Percentiles rank a stretch among this genome's conserved stretches.
Evolutionary conservation across 2,329 filamentous ascomycete species (phyloP).

Genomic region (Colletotrichum filicis): DNA sequence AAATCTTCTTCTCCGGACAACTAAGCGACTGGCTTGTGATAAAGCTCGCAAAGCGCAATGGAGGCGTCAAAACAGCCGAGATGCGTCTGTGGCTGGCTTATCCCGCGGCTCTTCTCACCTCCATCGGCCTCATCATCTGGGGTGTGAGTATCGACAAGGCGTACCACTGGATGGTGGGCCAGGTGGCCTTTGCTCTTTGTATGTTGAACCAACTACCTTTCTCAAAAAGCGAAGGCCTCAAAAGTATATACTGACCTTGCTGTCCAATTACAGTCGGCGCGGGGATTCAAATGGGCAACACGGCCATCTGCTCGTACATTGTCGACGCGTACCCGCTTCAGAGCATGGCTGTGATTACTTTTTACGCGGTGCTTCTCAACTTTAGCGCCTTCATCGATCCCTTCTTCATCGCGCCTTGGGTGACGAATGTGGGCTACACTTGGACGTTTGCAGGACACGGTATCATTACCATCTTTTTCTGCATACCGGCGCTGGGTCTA

Average conservation of each 20-base stretch:
- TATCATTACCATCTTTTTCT: conserved; percentile 54
- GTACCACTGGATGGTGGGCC: conserved; percentile 68
- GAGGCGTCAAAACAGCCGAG: conserved; percentile 57
- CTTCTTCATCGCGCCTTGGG: conserved; percentile 63
- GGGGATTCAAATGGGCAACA: conserved; percentile 68
- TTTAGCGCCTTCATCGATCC: conserved; percentile 56
- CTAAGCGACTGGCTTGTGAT: conserved; percentile 63
- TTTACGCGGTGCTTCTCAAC: conserved; percentile 65
- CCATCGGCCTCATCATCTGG: conserved; percentile 64
- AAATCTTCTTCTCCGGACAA: conserved; percentile 62
- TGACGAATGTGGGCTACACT: conserved; percentile 55
- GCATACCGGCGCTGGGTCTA: conserved; percentile 47
- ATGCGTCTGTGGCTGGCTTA: conserved; percentile 68
- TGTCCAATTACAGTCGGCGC: conserved; percentile 53
- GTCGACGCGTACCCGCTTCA: conserved; percentile 67
- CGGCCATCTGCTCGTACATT: conserved; percentile 61
- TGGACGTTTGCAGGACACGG: conserved; percentile 62
- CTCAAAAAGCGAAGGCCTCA: neutral
- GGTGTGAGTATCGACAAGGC: conserved; percentile 62
- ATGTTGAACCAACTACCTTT: conserved; percentile 38
- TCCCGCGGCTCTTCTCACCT: conserved; percentile 59
- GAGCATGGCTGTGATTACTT: conserved; percentile 63
- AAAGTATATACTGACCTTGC: neutral
- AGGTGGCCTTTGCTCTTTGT: conserved; percentile 66
- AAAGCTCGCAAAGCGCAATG: conserved; percentile 55